Conservation (phyloP, 805 yeast species). For the Starmera quercuum region DNA sequence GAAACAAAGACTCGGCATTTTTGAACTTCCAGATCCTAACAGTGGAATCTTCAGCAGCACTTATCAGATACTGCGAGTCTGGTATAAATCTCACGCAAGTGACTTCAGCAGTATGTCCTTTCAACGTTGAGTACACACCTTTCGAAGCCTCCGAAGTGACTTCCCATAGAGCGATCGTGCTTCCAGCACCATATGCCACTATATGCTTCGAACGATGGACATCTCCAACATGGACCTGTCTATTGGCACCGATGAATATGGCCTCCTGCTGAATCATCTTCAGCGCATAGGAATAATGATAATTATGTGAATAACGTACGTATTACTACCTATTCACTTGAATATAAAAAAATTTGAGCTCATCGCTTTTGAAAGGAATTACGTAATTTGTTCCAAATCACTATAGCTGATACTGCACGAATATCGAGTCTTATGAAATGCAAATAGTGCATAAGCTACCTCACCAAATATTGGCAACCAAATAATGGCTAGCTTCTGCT, state of each 20-base stretch:
- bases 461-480: too few species aligned
- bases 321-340: too few species aligned
- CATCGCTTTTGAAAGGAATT: too few species aligned
- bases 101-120: slow-evolving; percentile 53
- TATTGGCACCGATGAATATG: slow-evolving; percentile 66
- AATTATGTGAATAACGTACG: neutral
- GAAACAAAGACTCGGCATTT: slow-evolving; percentile 3
- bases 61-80: slow-evolving; percentile 36
- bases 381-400: too few species aligned
- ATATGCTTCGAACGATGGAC: slow-evolving; percentile 27
- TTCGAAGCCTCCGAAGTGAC: slow-evolving; percentile 34
- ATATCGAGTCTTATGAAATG: too few species aligned
- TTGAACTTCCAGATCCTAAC: slow-evolving; percentile 51
- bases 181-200: slow-evolving; percentile 69
- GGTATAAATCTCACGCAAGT: slow-evolving; percentile 60
- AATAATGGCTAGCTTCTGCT: too few species aligned
- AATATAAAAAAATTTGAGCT: too few species aligned
- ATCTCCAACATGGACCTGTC: slow-evolving; percentile 54
- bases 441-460: too few species aligned
- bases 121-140: slow-evolving; percentile 51
- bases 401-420: too few species aligned
- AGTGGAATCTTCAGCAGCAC: slow-evolving; percentile 61
- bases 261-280: too few species aligned
- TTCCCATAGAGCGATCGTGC: slow-evolving; percentile 61
- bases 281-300: slow-evolving; percentile 14